Conservation (phyloP, 2,329 filamentous ascomycete genomes). For the Myotisia sp. region DNA sequence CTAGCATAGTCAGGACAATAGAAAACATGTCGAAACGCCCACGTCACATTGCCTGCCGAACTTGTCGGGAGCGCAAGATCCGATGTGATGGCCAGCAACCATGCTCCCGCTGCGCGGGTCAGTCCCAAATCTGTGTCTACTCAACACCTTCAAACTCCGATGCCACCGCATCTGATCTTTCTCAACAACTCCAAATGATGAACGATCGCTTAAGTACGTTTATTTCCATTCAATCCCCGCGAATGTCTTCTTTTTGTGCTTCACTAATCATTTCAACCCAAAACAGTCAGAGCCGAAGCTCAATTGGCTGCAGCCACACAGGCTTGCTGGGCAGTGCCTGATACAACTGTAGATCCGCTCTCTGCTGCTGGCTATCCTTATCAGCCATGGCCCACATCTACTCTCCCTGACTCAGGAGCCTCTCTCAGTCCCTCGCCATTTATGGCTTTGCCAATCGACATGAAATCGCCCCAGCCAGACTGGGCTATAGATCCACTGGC, state of each 20-base stretch:
- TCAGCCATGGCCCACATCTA: conserved; percentile 1
- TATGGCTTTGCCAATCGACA: conserved; percentile 3
- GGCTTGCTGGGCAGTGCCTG: conserved; percentile 1
- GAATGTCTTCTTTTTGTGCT: not conserved
- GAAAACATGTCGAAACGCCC: conserved; percentile 4
- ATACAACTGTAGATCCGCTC: not conserved
- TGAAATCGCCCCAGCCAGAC: conserved; percentile 5
- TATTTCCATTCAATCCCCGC: not conserved
- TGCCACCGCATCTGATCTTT: conserved; percentile 1
- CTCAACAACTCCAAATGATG: conserved; percentile 5
- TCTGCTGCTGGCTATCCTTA: conserved; percentile 2
- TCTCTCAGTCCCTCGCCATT: conserved; percentile 4
- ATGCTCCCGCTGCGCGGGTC: conserved; percentile 3
- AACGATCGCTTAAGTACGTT: conserved; percentile 4
- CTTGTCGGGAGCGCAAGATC: conserved; percentile 5
- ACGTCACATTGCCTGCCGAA: conserved; percentile 6
- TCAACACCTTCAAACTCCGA: conserved; percentile 4
- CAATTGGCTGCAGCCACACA: conserved; percentile 4
- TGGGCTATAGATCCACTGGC: conserved; percentile 3
- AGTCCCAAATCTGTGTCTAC: conserved; percentile 5
- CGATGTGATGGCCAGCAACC: conserved; percentile 6
- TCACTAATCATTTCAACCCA: not conserved
- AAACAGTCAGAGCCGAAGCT: conserved; percentile 3
- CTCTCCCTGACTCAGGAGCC: not conserved
- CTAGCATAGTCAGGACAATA: too few relatives aligned